A percentile compares a stretch with the other conserved stretches of the same genome.
Conservation (phyloP, 106 monocot species). For the Platanthera zijinensis region DNA sequence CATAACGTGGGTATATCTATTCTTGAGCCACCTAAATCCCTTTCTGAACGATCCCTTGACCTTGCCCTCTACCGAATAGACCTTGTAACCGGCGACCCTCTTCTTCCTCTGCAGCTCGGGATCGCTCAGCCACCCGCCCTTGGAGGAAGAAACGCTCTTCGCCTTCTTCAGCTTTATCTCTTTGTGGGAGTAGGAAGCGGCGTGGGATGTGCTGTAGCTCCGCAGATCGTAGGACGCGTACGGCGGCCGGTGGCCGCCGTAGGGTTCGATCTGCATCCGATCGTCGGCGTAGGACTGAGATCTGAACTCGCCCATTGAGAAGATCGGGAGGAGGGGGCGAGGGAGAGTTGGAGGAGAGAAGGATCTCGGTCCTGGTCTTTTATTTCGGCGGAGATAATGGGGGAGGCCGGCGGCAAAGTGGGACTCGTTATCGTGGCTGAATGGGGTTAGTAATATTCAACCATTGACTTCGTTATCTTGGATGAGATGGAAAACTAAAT, state of each 20-base stretch:
- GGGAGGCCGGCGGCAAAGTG: no score
- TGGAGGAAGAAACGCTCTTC: conserved; percentile 11
- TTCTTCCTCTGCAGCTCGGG: conserved; percentile 75
- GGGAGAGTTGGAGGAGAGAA: neutral
- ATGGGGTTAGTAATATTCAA: neutral
- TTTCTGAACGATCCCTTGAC: conserved; percentile 58
- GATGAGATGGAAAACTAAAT: no score
- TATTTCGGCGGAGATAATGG: neutral
- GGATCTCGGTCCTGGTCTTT: neutral
- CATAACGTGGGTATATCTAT: conserved; percentile 38
- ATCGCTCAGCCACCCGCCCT: conserved; percentile 36
- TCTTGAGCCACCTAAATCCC: conserved; percentile 75
- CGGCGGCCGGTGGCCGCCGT: conserved; percentile 11
- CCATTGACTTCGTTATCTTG: no score
- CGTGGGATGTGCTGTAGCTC: conserved; percentile 39
- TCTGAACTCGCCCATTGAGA: conserved; percentile 37
- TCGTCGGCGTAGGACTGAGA: conserved; percentile 30
- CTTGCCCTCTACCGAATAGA: conserved; percentile 56
- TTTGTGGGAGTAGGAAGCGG: conserved; percentile 5
- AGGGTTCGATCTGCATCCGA: conserved; percentile 40
- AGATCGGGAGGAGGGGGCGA: neutral
- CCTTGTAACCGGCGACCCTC: conserved; percentile 71
- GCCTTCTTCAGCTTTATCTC: conserved; percentile 26
- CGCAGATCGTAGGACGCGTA: conserved; percentile 17
- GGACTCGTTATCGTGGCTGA: neutral